Evolutionary conservation across 257 asterid genomes (phyloP).

Genomic region (Solanum tarapatanum): DNA sequence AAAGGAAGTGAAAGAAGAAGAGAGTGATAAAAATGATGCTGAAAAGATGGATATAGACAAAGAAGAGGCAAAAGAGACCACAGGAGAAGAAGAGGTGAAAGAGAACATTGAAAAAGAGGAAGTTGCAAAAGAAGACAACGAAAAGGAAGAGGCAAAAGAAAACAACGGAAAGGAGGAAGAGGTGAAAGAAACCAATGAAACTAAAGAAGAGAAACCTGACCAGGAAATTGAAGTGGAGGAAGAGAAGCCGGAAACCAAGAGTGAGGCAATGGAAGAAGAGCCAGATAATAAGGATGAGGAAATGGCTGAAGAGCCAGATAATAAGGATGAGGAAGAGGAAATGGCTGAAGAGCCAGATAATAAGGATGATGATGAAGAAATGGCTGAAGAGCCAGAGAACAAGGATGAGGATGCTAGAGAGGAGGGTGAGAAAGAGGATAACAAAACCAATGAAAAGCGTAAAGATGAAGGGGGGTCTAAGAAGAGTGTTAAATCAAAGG

Average conservation of each 20-base stretch:
- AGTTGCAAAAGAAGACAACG: not conserved
- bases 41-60: conserved; percentile 6
- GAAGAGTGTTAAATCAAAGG: conserved; percentile 44
- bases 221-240: not conserved
- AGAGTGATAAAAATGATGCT: not conserved
- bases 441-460: conserved; percentile 22
- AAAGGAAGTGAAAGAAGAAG: conserved; percentile 14
- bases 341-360: conserved; percentile 9
- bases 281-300: not conserved
- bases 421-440: conserved; percentile 21
- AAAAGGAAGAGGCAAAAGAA: not conserved
- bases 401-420: conserved; percentile 12
- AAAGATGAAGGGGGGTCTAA: conserved; percentile 28
- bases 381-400: conserved; percentile 5
- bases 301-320: not conserved
- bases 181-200: not conserved
- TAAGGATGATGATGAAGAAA: conserved; percentile 13
- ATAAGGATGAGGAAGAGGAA: conserved; percentile 3
- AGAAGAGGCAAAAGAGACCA: conserved; percentile 3
- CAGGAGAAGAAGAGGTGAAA: not conserved
- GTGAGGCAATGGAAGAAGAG: not conserved
- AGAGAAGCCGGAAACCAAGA: not conserved
- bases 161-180: not conserved
- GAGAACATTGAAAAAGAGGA: not conserved
- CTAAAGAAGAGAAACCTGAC: not conserved